Evolutionary conservation across 805 yeast species (phyloP), one percentile per base, ranked within the genome.

Genomic region (Scheffersomyces ergatensis): DNA sequence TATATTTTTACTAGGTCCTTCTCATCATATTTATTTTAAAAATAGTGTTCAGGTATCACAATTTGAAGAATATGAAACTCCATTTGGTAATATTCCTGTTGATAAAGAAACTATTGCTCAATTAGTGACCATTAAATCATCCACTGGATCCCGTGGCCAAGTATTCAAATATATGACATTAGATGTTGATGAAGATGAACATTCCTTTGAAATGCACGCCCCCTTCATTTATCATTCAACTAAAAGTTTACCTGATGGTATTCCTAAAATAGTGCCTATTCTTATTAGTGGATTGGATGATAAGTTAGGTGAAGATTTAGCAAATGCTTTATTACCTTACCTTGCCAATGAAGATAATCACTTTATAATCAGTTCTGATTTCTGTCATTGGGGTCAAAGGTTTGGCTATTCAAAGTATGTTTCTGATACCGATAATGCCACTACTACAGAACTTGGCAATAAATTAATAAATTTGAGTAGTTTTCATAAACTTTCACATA

Each of bases 131-230:
- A 37, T 43, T 13, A 41, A 51, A 19, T 20, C 13, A 26, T 13
- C n/a, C 29, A 32, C 17, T 8, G 24, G 29, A 15, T 30, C 38
- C 5, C n/a, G 26, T n/a, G 15, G 11, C 13, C 34, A 20, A 17
- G 47, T 72, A 5, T 82, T 86, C 46, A 65, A 68, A 43, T 61
- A 57, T 40, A 85, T 89, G 95, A 59, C 70, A 20, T 46, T 59
- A 2, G 74, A 68, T 0, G 72, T 72, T 12, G 99, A 93, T 58
- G 80, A 82, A 44, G 85, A 83, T 14, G 99, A 93, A 58, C 99
- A 93, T 59, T 83, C 93, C 38, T 78, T 93, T 53, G 99, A 93
- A 55, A 87, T 93, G 96, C 98, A 93, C 61, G 75, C 84, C 56
- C 96, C 98, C 0, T 82, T 78, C 44, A 64, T 87, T 7, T 72